phyloP scores from a whole-genome alignment of 192 early-diverging fungal genomes.

The Coemansia sp. region DNA sequence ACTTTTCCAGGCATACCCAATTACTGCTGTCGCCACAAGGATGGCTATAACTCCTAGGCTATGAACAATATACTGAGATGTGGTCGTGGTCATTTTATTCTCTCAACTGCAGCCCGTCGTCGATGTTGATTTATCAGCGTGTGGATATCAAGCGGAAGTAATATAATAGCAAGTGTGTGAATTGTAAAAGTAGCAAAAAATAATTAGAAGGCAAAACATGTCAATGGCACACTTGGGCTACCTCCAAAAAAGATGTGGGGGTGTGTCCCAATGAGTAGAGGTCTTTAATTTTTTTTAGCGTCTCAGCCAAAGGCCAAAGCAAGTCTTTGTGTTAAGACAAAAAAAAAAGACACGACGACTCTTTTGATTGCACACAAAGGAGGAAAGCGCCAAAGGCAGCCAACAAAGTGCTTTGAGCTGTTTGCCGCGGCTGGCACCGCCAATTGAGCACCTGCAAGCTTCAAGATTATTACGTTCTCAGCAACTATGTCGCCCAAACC shows the following conservation, averaged over 20 bases:
- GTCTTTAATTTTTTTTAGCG: neutral
- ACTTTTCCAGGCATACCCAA: constrained; percentile 2
- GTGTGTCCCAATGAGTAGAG: neutral
- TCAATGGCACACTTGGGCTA: neutral
- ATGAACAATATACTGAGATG: neutral
- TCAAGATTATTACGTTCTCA: neutral
- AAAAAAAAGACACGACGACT: neutral
- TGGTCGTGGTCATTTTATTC: neutral
- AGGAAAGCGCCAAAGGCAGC: neutral
- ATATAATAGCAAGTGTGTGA: neutral
- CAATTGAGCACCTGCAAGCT: neutral
- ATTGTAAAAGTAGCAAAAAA: neutral
- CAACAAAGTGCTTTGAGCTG: neutral
- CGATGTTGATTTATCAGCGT: neutral
- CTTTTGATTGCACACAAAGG: neutral
- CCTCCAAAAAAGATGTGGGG: neutral
- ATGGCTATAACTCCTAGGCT: neutral
- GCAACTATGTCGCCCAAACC: neutral
- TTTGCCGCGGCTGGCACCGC: neutral
- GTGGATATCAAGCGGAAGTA: neutral
- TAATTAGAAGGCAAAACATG: neutral
- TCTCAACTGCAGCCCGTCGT: neutral
- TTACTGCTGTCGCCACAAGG: neutral
- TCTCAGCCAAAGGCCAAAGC: neutral
- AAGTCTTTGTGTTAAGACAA: neutral